Percentiles rank a stretch among this genome's conserved stretches.
Conservation (phyloP, 2,329 filamentous ascomycete genomes). For the Sclerotinia sclerotiorum region DNA sequence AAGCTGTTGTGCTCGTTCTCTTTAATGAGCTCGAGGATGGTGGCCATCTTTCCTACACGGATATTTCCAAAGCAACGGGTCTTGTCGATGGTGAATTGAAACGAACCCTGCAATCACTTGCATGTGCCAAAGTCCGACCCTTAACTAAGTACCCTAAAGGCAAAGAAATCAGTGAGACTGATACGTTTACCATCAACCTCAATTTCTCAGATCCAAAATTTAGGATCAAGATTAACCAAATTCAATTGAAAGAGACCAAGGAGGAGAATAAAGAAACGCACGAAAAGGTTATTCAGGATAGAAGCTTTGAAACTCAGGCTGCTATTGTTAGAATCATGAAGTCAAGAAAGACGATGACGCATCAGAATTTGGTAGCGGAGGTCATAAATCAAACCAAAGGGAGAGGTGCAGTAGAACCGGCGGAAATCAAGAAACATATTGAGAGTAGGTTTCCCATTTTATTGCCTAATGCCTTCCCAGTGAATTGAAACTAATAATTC, state of each 20-base stretch:
- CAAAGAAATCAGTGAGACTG: slow-evolving; percentile 72
- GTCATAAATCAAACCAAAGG: slow-evolving; percentile 88
- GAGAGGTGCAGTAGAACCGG: slow-evolving; percentile 79
- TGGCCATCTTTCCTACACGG: slow-evolving; percentile 69
- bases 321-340: slow-evolving; percentile 98
- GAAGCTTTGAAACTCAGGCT: slow-evolving; percentile 95
- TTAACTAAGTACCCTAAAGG: slow-evolving; percentile 83
- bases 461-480: slow-evolving; percentile 21
- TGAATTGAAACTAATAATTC: slow-evolving; percentile 36
- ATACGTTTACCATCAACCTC: slow-evolving; percentile 82
- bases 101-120: slow-evolving; percentile 90
- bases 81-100: slow-evolving; percentile 76
- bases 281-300: slow-evolving; percentile 81
- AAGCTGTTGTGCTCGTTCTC: slow-evolving; percentile 84
- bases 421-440: slow-evolving; percentile 95
- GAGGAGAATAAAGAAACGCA: slow-evolving; percentile 95
- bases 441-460: slow-evolving; percentile 63
- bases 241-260: slow-evolving; percentile 93
- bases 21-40: slow-evolving; percentile 72
- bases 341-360: slow-evolving; percentile 80
- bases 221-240: slow-evolving; percentile 97
- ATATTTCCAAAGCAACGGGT: slow-evolving; percentile 72
- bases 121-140: slow-evolving; percentile 84
- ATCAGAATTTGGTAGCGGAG: slow-evolving; percentile 84
- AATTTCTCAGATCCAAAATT: slow-evolving; percentile 78